Percentiles rank a stretch among this genome's conserved stretches.
Evolutionary conservation across 2,329 filamentous ascomycete species (phyloP).

Genomic region (Paracorniculantispora psalliotae): DNA sequence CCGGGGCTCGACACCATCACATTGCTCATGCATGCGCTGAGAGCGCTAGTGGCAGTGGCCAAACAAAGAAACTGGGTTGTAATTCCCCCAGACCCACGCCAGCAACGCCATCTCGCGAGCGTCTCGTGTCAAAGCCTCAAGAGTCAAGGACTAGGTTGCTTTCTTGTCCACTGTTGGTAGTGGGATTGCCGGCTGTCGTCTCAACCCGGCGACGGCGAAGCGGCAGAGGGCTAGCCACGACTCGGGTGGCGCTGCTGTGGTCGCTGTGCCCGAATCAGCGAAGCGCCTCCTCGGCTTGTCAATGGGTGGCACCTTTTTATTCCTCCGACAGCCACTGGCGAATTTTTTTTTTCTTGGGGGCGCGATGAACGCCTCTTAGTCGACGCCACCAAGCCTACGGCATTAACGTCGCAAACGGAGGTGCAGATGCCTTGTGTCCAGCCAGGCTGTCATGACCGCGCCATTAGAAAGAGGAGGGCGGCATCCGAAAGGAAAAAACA

Average conservation of each 20-base stretch:
- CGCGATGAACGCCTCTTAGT: neutral
- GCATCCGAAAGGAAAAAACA: no score
- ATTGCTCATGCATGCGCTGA: neutral
- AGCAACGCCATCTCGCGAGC: neutral
- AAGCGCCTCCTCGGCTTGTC: neutral
- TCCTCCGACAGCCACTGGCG: neutral
- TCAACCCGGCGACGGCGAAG: neutral
- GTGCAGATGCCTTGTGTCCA: no score
- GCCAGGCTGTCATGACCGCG: no score
- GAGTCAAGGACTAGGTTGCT: neutral
- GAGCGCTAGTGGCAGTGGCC: neutral
- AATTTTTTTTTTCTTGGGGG: neutral
- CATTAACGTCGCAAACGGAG: neutral
- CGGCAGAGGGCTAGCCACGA: neutral
- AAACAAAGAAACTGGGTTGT: conserved; percentile 2
- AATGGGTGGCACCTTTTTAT: neutral
- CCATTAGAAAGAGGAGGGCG: no score
- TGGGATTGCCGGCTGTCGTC: neutral
- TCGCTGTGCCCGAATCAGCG: neutral
- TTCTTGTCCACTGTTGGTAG: neutral
- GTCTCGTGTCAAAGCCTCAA: conserved; percentile 2
- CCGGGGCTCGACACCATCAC: neutral
- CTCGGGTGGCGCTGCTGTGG: neutral
- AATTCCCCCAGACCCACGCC: conserved; percentile 9
- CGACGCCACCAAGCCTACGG: neutral